Evolutionary conservation across 257 asterid species (phyloP), one percentile per base, ranked within the genome.

Genomic region (Solanum virginianum): DNA sequence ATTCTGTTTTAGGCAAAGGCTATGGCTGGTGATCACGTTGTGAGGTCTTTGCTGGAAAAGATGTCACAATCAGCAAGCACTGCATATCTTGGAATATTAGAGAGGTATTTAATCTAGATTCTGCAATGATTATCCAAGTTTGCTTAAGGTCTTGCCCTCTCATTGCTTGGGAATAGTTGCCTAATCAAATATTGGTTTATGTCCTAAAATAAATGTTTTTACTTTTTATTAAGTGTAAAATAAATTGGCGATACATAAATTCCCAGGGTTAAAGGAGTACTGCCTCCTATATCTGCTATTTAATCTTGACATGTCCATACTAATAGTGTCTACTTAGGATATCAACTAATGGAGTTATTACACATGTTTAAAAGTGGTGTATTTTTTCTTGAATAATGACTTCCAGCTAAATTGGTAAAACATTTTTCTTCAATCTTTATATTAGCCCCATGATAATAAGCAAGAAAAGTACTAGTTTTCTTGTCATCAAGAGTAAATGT

Each of bases 21-120:
- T 89, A 93, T 95, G 99, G 97, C 97, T 66, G 99, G 99, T 85
- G 98, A 97, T 88, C 98, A 94, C 80, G 93, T 94, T 77, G 97
- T 95, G 88, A 92, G 98, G 89, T 97, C 97, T 43, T 89, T 97
- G 90, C 90, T 95, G 90, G 99, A 97, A 87, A 95, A 92, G 92
- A 95, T 95, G 98, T 92, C 94, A 53, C 95, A 94, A 51, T 91
- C 93, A 85, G 98, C 99, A 87, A 97, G 91, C 91, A 94, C 93
- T 88, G 97, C 99, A 32, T 97, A 97, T 85, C 97, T 95, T 87
- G 92, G 94, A 89, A 95, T 97, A 88, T 88, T 96, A 80, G 99
- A 95, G 91, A 97, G 99, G 99, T 97, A 93, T 47, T 80, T 80
- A 51, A 53, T 77, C 45, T 26, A 26, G 63, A 77, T 49, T 29